phyloP scores from a whole-genome alignment of 1,284 basidiomycete species.

The Cystobasidiaceae sp. region DNA sequence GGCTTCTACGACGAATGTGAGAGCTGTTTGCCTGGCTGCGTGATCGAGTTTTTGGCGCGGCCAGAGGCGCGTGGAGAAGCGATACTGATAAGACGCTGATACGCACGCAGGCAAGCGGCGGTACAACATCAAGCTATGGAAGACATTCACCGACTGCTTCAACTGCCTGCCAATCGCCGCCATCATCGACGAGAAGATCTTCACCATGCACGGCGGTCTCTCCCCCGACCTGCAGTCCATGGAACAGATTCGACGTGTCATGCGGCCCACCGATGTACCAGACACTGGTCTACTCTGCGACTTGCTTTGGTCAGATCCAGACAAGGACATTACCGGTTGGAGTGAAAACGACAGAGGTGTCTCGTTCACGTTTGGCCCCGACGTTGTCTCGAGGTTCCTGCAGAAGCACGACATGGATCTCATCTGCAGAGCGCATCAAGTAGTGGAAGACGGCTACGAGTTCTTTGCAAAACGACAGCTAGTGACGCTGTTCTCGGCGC shows the following conservation, averaged over 20 bases:
- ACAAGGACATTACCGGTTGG: conserved; percentile 99
- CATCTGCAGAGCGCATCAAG: conserved; percentile 97
- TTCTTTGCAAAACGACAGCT: conserved; percentile 98
- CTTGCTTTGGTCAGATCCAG: conserved; percentile 97
- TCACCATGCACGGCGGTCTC: conserved; percentile 78
- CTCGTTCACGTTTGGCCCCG: conserved; percentile 96
- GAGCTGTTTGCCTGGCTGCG: conserved; percentile 44
- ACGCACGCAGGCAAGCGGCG: conserved; percentile 77
- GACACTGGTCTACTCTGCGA: conserved; percentile 96
- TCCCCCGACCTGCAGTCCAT: conserved; percentile 97
- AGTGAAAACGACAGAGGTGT: conserved; percentile 98
- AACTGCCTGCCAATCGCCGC: conserved; percentile 92
- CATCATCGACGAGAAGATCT: conserved; percentile 96
- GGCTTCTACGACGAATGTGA: conserved; percentile 94
- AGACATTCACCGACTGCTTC: conserved; percentile 96
- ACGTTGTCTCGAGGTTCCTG: conserved; percentile 94
- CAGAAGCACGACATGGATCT: conserved; percentile 99
- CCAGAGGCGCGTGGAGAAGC: neutral
- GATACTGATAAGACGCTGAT: neutral
- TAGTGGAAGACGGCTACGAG: conserved; percentile 98
- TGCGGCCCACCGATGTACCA: conserved; percentile 98
- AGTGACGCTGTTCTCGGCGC: conserved; percentile 94
- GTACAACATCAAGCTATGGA: conserved; percentile 98
- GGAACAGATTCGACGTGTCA: conserved; percentile 98
- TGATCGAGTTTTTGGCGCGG: neutral